Evolutionary conservation across 2,329 filamentous ascomycete genomes (phyloP), one percentile per base, ranked within the genome.

Genomic region (Didymella exigua): DNA sequence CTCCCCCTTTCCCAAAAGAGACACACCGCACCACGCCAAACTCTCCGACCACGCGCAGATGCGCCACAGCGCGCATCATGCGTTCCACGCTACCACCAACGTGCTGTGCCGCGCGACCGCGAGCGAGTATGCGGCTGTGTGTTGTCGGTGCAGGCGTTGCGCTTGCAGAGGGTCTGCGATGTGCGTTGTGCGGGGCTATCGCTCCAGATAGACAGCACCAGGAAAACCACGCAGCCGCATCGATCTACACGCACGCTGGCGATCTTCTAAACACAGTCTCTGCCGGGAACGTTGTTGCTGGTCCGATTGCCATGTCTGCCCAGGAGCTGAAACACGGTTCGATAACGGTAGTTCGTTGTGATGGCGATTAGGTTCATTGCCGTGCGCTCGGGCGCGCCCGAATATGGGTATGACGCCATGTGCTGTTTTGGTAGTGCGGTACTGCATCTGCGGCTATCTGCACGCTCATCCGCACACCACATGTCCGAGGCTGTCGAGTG

Each of bases 1-100:
- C 52, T n/a, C n/a, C 50, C 46, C 52, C 52, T 55, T 45, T 55
- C 52, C 52, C 52, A 41, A 55, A 41, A 33, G 34, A 34, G 52
- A 40, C 26, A 14, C 23, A 16, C 19, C 31, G 6, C 14, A 42
- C 33, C 52, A 27, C 45, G 41, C 52, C 40, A 46, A 55, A 50
- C 52, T 55, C 47, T 50, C 46, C 52, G 46, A 50, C 52, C 52
- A 50, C 51, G 34, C 45, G 21, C 51, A 37, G 14, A 36, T 43
- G 50, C 51, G 51, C 51, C 51, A 54, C 51, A 23, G 40, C 41
- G 46, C 46, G 41, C 46, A 50, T 45, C 51, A 29, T 40, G 52
- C 52, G 52, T 45, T 19, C 33, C 26, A 5, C 46, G 34, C 52
- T 49, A 49, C 41, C 45, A 34, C 16, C 42, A 49, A 30, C 45